Conservation (phyloP, 805 yeast species). For the Millerago galiae region DNA sequence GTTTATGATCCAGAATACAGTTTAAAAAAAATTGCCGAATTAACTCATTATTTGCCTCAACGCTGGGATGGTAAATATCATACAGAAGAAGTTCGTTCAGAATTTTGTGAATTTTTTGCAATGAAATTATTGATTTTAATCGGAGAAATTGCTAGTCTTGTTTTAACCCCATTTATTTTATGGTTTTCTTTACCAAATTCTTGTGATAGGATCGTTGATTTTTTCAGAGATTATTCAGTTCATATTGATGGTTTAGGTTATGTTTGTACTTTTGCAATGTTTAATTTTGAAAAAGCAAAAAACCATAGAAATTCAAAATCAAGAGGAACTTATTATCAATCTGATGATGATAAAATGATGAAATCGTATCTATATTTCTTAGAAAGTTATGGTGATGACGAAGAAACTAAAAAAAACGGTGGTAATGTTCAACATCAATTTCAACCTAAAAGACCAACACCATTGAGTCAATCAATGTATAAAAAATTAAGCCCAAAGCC, state of each 20-base stretch:
- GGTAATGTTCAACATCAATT: constrained; percentile 4
- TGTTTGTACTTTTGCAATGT: constrained; percentile 92
- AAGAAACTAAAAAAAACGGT: constrained; percentile 26
- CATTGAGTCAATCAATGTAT: constrained; percentile 6
- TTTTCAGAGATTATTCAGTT: constrained; percentile 81
- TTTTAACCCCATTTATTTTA: constrained; percentile 83
- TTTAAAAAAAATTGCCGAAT: constrained; percentile 71
- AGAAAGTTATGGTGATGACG: constrained; percentile 64
- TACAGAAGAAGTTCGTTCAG: constrained; percentile 74
- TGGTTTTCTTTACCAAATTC: constrained; percentile 76
- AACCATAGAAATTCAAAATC: constrained; percentile 27
- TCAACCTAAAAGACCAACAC: constrained; percentile 6
- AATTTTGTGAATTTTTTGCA: constrained; percentile 75
- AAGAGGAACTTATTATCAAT: constrained; percentile 34
- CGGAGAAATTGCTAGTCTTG: constrained; percentile 74
- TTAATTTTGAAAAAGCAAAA: constrained; percentile 63
- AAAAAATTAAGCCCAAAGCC: constrained; percentile 6
- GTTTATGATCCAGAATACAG: constrained; percentile 93
- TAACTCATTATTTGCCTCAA: constrained; percentile 84
- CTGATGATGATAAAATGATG: constrained; percentile 77
- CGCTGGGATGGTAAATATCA: constrained; percentile 85
- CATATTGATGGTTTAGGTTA: constrained; percentile 94
- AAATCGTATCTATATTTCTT: constrained; percentile 83
- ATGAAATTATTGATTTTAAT: constrained; percentile 63
- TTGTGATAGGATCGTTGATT: constrained; percentile 76